phyloP scores from a whole-genome alignment of 75 land plant species.

The Cryptomeria japonica region DNA sequence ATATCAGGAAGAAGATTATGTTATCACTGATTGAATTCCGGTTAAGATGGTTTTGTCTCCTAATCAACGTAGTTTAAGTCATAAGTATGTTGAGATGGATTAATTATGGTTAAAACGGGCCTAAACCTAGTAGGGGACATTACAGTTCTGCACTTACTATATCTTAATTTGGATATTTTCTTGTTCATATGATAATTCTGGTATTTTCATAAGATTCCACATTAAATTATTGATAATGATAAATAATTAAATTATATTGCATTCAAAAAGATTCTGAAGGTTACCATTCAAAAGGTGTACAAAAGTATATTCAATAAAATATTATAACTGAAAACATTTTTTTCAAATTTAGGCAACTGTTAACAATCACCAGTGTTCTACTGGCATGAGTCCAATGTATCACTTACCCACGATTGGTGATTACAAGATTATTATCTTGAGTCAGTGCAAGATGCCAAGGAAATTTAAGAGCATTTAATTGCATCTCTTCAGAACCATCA shows the following conservation, averaged over 20 bases:
- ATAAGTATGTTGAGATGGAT: no score
- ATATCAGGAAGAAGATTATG: no score
- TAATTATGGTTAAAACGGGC: no score
- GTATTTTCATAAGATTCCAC: background rate
- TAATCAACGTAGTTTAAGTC: no score
- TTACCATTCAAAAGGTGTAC: background rate
- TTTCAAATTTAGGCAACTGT: background rate
- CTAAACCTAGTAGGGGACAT: no score
- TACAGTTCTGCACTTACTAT: background rate
- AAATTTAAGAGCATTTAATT: slow-evolving; percentile 19
- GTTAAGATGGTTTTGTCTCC: no score
- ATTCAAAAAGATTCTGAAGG: background rate
- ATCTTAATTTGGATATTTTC: background rate
- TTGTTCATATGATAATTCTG: background rate
- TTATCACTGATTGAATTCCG: no score
- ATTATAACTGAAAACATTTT: background rate
- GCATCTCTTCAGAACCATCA: slow-evolving; percentile 16
- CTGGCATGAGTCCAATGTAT: background rate
- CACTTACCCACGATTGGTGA: slow-evolving; percentile 56
- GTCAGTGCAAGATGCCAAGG: slow-evolving; percentile 71
- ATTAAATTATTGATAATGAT: background rate
- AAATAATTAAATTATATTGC: background rate
- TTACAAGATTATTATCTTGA: slow-evolving; percentile 29
- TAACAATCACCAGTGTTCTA: background rate
- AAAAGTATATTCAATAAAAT: background rate